phyloP scores from a whole-genome alignment of 2,329 filamentous ascomycete species.

The Verticillium zaregamsianum region DNA sequence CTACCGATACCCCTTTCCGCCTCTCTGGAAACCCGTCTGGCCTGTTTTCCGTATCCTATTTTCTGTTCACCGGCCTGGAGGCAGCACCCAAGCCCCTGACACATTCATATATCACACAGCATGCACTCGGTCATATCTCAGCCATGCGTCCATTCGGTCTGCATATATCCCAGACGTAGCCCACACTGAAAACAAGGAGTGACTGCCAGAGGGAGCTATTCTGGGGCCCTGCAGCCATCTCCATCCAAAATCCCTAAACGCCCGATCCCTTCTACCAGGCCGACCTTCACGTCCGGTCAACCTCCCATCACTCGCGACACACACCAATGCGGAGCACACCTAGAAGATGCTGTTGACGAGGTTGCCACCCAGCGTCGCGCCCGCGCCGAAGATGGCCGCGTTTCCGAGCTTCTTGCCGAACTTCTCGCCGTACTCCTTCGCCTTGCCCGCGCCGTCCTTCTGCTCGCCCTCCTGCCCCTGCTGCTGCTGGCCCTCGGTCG shows the following conservation, averaged over 20 bases:
- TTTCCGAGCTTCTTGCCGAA: constrained; percentile 88
- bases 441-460: constrained; percentile 53
- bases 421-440: constrained; percentile 80
- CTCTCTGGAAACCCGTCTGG: too few species aligned
- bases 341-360: constrained; percentile 90
- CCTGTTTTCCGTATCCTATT: too few species aligned
- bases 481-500: constrained; percentile 23
- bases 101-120: background rate
- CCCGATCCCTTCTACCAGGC: background rate
- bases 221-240: background rate
- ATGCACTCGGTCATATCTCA: background rate
- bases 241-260: background rate
- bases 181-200: constrained; percentile 64
- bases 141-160: background rate
- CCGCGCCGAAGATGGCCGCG: constrained; percentile 84
- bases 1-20: too few species aligned
- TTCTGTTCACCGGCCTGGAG: too few species aligned
- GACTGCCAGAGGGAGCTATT: constrained; percentile 66
- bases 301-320: background rate
- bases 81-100: background rate
- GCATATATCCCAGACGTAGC: constrained; percentile 48
- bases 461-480: background rate
- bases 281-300: background rate
- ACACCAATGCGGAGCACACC: background rate
- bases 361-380: constrained; percentile 84